Evolutionary conservation across 2,329 filamentous ascomycete genomes (phyloP).

Genomic region (Aspergillus tubingensis): DNA sequence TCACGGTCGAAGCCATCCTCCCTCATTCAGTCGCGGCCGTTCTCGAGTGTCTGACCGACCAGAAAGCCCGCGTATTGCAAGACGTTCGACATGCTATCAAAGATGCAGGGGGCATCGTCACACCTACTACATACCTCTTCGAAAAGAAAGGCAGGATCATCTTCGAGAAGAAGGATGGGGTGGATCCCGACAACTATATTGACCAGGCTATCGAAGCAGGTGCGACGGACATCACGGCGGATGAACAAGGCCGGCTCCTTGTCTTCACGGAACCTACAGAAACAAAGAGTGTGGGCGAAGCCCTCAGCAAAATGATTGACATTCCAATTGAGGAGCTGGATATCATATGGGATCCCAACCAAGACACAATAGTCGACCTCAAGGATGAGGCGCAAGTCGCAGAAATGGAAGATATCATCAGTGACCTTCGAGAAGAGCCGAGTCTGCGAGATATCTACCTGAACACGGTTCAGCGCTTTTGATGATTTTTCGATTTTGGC

Average conservation of each 20-base stretch:
- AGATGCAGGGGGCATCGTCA: slow-evolving; percentile 66
- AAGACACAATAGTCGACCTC: slow-evolving; percentile 70
- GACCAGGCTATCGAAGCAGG: slow-evolving; percentile 84
- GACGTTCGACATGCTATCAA: slow-evolving; percentile 74
- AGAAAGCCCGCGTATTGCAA: slow-evolving; percentile 70
- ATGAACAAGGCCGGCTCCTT: slow-evolving; percentile 69
- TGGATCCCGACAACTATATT: slow-evolving; percentile 69
- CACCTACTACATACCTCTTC: slow-evolving; percentile 82
- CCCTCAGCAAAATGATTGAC: slow-evolving; percentile 63
- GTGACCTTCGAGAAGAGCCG: slow-evolving; percentile 60
- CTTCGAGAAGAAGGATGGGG: slow-evolving; percentile 61
- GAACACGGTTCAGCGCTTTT: slow-evolving; percentile 54
- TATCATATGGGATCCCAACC: slow-evolving; percentile 82
- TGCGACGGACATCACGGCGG: slow-evolving; percentile 57
- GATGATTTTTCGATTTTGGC: neutral
- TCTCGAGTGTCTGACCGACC: slow-evolving; percentile 84
- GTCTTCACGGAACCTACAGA: slow-evolving; percentile 69
- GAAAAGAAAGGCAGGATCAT: slow-evolving; percentile 74
- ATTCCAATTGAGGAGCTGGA: slow-evolving; percentile 73
- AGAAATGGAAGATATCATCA: slow-evolving; percentile 61
- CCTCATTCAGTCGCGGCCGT: slow-evolving; percentile 74
- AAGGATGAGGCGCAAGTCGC: slow-evolving; percentile 59
- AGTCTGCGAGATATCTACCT: slow-evolving; percentile 79
- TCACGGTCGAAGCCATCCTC: slow-evolving; percentile 79
- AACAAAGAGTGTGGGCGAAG: slow-evolving; percentile 65